phyloP scores from a whole-genome alignment of 2,329 filamentous ascomycete species.

The Microdochium trichocladiopsis region DNA sequence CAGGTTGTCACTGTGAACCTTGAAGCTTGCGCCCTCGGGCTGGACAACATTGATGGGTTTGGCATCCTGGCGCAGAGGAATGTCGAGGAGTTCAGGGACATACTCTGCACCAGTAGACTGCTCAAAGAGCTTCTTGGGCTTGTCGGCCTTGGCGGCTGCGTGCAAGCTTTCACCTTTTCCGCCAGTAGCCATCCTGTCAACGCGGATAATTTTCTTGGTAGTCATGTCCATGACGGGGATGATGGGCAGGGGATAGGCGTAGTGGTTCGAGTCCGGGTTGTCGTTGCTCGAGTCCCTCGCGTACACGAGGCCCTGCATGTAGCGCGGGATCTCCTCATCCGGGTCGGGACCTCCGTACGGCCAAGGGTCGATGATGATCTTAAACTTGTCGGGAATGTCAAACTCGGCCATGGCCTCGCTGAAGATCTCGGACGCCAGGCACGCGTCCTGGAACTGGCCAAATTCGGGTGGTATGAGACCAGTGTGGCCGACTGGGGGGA shows the following conservation, averaged over 20 bases:
- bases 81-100: slow-evolving; percentile 41
- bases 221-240: slow-evolving; percentile 51
- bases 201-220: slow-evolving; percentile 45
- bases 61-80: slow-evolving; percentile 39
- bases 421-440: slow-evolving; percentile 35
- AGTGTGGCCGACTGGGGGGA: slow-evolving; percentile 24
- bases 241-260: slow-evolving; percentile 52
- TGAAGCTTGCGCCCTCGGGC: slow-evolving; percentile 29
- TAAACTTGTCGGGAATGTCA: slow-evolving; percentile 34
- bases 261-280: slow-evolving; percentile 53
- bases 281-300: slow-evolving; percentile 32
- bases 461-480: slow-evolving; percentile 32
- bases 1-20: slow-evolving; percentile 18
- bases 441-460: slow-evolving; percentile 28
- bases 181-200: slow-evolving; percentile 49
- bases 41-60: slow-evolving; percentile 71
- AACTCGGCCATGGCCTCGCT: slow-evolving; percentile 39
- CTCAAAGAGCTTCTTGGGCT: slow-evolving; percentile 38
- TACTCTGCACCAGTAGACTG: slow-evolving; percentile 34
- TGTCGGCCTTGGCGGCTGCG: slow-evolving; percentile 21
- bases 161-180: slow-evolving; percentile 36
- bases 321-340: slow-evolving; percentile 30
- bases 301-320: slow-evolving; percentile 44
- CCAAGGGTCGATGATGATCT: slow-evolving; percentile 50
- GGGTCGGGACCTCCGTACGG: slow-evolving; percentile 50